Evolutionary conservation across 2,329 filamentous ascomycete genomes (phyloP), one percentile per base, ranked within the genome.

Genomic region (Fusarium falciforme): DNA sequence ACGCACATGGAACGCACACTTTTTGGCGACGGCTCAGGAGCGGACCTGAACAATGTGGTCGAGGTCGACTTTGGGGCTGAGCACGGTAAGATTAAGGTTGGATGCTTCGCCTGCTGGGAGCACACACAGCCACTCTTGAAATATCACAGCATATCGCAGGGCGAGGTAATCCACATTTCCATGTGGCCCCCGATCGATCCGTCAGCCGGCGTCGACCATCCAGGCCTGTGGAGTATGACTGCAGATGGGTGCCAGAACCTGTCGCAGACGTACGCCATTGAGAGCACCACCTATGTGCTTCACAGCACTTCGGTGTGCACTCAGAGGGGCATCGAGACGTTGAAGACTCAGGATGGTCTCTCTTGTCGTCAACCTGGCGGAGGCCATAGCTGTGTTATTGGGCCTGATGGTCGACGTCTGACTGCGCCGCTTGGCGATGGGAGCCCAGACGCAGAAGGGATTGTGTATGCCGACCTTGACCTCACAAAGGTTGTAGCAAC

Each of bases 211-310:
- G 64, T 71, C 1, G 49, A 78, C 6, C 61, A 71, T 14, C 77
- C 77, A 2, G 78, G 77, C 2, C 63, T 80, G 14, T 81, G 77
- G 76, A 79, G 76, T 54, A 81, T 82, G 77, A 78, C 77, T 17
- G 75, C 76, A 8, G 77, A 80, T 31, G 83, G 83, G 6, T 85
- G 83, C 65, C 83, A 83, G 33, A 83, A 76, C 52, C 80, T 89
- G 1, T 86, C 87, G 0, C 87, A 87, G 68, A 84, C 85, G 0
- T 90, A 90, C 72, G 89, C 89, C 1, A 85, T 91, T 10, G 90
- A 92, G 76, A 85, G 87, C 2, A 82, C 83, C 10, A 79, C 86
- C 0, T 91, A 87, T 68, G 89, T 91, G 1, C 83, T 90, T 4
- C 76, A 78, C 22, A 67, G 71, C 31, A 79, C 77, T 2, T 66